Evolutionary conservation across 345 rosid genomes (phyloP), one percentile per base, ranked within the genome.

Genomic region (Populus simonii): DNA sequence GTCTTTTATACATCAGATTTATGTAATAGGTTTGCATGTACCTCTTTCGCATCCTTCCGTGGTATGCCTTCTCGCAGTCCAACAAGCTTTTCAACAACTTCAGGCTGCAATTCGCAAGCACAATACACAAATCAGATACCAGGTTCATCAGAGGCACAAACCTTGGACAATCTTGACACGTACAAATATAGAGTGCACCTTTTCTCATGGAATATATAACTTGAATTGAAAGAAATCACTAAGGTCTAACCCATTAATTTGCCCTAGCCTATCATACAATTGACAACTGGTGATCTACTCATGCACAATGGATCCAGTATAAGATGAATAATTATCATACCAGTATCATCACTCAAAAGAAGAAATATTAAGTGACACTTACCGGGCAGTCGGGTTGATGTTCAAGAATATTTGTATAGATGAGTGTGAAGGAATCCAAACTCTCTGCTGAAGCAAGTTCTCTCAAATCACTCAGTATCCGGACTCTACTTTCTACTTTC

Each of bases 401-500:
- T 85, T 96, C 97, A 29, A 96, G 97, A 83, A 96, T 92, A 86
- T 93, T 96, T 36, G 97, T 84, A 78, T 96, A 96, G 76, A 92
- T 90, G 55, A 96, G 97, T 3, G 99, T 91, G 82, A 96, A 96
- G 66, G 93, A 86, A 85, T 96, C 98, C 80, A 96, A 85, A 84
- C 98, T 96, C 85, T 94, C 98, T 27, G 98, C 99, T 10, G 98
- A 94, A 75, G 98, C 98, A 84, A 96, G 99, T 81, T 96, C 99
- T 88, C 97, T 89, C 68, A 94, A 88, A 88, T 96, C 98, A 68
- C 92, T 88, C 89, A 92, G 83, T 89, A 90, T 89, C 84, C 97
- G 86, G 78, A 92, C 86, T 87, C 96, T 94, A 86, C 85, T 92
- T 78, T 94, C 97, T 76, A 96, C 98, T 91, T 96, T 92, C 97